Percentiles rank a stretch among this genome's conserved stretches.
Conservation (phyloP, 441 rosid genomes). For the Erodium trifolium region DNA sequence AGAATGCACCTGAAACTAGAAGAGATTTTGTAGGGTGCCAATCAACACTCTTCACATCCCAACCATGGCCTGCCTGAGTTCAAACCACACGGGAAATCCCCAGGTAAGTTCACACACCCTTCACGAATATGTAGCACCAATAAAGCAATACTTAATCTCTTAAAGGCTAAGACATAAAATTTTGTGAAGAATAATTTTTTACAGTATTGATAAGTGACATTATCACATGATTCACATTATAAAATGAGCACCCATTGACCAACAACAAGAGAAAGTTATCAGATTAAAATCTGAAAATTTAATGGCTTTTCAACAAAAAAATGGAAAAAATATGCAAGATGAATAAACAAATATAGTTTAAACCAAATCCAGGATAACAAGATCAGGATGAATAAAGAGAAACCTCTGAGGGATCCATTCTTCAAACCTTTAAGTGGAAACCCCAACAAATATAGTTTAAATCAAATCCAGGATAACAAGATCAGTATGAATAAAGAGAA, state of each 20-base stretch:
- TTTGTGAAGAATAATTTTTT: background rate
- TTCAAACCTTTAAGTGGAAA: background rate
- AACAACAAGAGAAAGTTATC: background rate
- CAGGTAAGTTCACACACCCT: conserved; percentile 32
- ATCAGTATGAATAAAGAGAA: background rate
- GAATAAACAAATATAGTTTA: background rate
- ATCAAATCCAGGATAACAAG: background rate
- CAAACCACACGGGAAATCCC: conserved; percentile 44
- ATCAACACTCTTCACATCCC: conserved; percentile 98
- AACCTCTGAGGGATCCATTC: background rate
- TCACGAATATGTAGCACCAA: conserved; percentile 12
- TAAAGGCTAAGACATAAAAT: background rate
- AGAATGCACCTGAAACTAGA: conserved; percentile 68
- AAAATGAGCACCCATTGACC: conserved; percentile 1
- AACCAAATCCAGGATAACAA: background rate
- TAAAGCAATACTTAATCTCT: conserved; percentile 4
- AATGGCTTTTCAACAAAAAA: background rate
- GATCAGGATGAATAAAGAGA: background rate
- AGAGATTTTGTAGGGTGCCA: conserved; percentile 98
- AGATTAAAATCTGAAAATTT: background rate
- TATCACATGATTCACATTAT: background rate
- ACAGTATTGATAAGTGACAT: background rate
- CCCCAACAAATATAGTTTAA: background rate
- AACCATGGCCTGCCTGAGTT: conserved; percentile 99
- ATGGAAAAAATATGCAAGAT: background rate